Percentiles rank a stretch among this genome's conserved stretches.
Conservation (phyloP, 2,329 filamentous ascomycete genomes). For the Thielaviopsis ethacetica region DNA sequence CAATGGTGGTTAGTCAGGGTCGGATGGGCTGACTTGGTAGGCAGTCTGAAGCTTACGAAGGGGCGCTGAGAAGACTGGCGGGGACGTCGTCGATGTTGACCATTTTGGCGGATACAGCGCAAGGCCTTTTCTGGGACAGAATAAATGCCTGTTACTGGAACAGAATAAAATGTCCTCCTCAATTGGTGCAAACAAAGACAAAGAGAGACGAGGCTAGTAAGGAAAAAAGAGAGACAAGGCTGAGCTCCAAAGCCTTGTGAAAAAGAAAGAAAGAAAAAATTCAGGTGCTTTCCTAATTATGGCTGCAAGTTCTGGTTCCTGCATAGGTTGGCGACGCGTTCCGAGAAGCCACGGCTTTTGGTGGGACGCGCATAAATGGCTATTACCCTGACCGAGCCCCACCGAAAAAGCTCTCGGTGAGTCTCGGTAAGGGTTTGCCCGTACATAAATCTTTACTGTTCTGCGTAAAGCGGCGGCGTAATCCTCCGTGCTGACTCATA, state of each 20-base stretch:
- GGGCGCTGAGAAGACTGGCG: slow-evolving; percentile 20
- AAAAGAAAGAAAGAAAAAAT: too few relatives aligned
- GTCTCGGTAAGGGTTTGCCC: not conserved
- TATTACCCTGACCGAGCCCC: not conserved
- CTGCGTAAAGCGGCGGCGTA: not conserved
- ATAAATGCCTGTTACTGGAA: not conserved
- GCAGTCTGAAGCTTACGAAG: slow-evolving; percentile 17
- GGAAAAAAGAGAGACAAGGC: not conserved
- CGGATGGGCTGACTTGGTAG: slow-evolving; percentile 1
- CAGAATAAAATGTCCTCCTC: not conserved
- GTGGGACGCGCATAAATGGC: not conserved
- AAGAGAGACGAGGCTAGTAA: not conserved
- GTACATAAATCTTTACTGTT: not conserved
- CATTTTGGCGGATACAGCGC: slow-evolving; percentile 15
- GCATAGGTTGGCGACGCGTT: not conserved
- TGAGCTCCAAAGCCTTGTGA: too few relatives aligned
- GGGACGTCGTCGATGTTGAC: slow-evolving; percentile 20
- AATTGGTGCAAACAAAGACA: too few relatives aligned
- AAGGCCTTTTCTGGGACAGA: not conserved
- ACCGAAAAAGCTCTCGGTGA: not conserved
- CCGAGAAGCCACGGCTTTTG: not conserved
- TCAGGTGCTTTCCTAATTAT: too few relatives aligned
- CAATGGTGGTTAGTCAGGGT: not conserved
- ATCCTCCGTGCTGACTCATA: too few relatives aligned
- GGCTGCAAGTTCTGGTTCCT: not conserved